A percentile compares a stretch with the other conserved stretches of the same genome.
Conservation (phyloP, 2,329 filamentous ascomycete genomes). For the Aureobasidium vineae region DNA sequence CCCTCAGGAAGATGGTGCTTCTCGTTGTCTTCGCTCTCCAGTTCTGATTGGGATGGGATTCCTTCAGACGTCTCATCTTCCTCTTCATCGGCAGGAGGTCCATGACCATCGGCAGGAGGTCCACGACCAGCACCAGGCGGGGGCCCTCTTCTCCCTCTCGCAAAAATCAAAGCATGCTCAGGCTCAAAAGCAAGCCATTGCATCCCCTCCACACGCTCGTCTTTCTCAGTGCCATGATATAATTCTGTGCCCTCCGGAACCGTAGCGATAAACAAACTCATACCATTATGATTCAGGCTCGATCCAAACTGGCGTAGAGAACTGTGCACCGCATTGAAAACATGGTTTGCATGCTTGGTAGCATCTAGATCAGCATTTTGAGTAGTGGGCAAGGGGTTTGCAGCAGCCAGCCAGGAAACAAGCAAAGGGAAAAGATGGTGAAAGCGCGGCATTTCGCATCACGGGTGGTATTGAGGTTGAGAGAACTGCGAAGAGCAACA, state of each 20-base stretch:
- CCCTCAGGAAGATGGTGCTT: neutral
- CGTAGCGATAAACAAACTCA: constrained; percentile 66
- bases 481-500: neutral
- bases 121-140: neutral
- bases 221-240: constrained; percentile 60
- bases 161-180: constrained; percentile 69
- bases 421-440: constrained; percentile 1
- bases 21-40: neutral
- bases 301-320: constrained; percentile 74
- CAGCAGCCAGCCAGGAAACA: constrained; percentile 6
- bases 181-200: constrained; percentile 78
- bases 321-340: constrained; percentile 72
- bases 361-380: neutral
- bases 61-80: neutral
- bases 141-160: constrained; percentile 37
- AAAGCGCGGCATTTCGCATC: constrained; percentile 2
- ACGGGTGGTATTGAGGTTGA: neutral
- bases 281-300: constrained; percentile 70
- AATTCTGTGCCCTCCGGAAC: constrained; percentile 64
- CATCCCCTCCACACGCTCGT: constrained; percentile 51
- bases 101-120: neutral
- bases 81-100: neutral
- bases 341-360: constrained; percentile 51
- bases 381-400: neutral
- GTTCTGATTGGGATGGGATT: too few relatives aligned